Evolutionary conservation across 2,329 filamentous ascomycete genomes (phyloP).

Genomic region (Colletotrichum sp.): DNA sequence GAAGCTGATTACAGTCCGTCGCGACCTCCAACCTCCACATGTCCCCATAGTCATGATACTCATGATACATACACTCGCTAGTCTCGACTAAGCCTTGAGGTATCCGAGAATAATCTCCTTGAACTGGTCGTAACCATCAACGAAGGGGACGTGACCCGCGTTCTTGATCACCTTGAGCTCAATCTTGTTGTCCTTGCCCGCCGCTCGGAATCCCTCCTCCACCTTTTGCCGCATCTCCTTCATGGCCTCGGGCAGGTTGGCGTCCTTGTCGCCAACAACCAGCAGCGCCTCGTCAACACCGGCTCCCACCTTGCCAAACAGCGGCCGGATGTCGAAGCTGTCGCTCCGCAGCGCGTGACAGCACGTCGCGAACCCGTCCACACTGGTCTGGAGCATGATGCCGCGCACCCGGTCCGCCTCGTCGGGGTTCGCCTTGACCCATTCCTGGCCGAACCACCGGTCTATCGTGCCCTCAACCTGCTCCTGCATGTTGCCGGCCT

Average conservation of each 20-base stretch:
- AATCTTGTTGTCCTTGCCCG: slow-evolving; percentile 28
- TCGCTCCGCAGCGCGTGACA: slow-evolving; percentile 39
- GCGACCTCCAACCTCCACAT: neutral
- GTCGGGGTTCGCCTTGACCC: slow-evolving; percentile 36
- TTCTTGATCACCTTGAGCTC: slow-evolving; percentile 37
- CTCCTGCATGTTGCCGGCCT: slow-evolving; percentile 33
- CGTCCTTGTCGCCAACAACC: slow-evolving; percentile 46
- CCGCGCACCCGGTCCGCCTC: slow-evolving; percentile 39
- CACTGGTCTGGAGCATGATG: slow-evolving; percentile 39
- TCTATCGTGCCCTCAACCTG: slow-evolving; percentile 37
- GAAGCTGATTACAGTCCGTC: neutral
- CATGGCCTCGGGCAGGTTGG: slow-evolving; percentile 44
- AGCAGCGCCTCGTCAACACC: slow-evolving; percentile 39
- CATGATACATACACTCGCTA: neutral
- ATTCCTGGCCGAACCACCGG: slow-evolving; percentile 45
- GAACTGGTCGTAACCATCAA: slow-evolving; percentile 41
- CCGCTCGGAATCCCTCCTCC: slow-evolving; percentile 32
- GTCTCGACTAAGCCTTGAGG: slow-evolving; percentile 15
- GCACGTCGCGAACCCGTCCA: slow-evolving; percentile 47
- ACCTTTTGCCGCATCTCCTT: slow-evolving; percentile 38
- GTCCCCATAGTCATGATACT: neutral
- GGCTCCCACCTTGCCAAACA: slow-evolving; percentile 34
- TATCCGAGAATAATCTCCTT: slow-evolving; percentile 28
- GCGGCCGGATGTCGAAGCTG: slow-evolving; percentile 43
- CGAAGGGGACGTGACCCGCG: slow-evolving; percentile 42